Base-by-base conservation (phyloP, 345 rosid genomes). In the Syzygium aromaticum region DNA sequence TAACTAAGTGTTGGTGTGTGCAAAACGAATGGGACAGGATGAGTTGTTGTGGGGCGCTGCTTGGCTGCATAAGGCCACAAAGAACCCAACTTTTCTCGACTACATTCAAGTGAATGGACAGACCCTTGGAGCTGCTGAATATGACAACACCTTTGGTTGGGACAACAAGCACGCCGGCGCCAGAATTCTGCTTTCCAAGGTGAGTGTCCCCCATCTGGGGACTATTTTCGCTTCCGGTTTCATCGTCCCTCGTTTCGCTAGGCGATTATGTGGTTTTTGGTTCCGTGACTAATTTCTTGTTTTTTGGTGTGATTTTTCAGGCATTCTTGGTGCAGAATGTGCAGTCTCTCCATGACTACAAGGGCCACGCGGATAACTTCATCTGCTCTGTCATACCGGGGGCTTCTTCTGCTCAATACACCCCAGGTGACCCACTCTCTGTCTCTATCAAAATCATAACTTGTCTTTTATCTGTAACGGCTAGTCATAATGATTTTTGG, bases 31-130 rank as follows among this genome's bases (percentile, higher is more conserved):
- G 54, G 51, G 33, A 27, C 53, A 94, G 99, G 99, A 98, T 92
- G 99, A 98, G 90, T 94, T 98, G 77, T 88, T 98, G 83, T 98
- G 99, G 99, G 99, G 97, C 5, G 99, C 99, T 77, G 96, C 99
- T 87, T 98, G 99, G 99, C 91, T 98, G 78, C 97, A 95, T 53
- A 93, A 90, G 90, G 99, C 99, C 83, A 95, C 99, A 63, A 93
- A 87, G 92, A 93, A 93, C 90, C 87, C 91, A 21, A 90, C 92
- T 28, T 96, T 95, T 91, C 92, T 95, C 56, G 87, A 88, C 83
- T 98, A 98, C 91, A 98, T 98, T 86, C 92, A 94, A 54, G 89
- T 87, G 11, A 96, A 98, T 90, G 99, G 99, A 23, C 96, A 93
- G 87, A 91, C 88, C 17, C 92, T 96, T 61, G 99, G 99, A 86